These are phyloP conservation scores for Aspergillus funiculosus DNA, from an alignment of 495 filamentous ascomycete genomes.

Conservation along the genomic window DNA sequence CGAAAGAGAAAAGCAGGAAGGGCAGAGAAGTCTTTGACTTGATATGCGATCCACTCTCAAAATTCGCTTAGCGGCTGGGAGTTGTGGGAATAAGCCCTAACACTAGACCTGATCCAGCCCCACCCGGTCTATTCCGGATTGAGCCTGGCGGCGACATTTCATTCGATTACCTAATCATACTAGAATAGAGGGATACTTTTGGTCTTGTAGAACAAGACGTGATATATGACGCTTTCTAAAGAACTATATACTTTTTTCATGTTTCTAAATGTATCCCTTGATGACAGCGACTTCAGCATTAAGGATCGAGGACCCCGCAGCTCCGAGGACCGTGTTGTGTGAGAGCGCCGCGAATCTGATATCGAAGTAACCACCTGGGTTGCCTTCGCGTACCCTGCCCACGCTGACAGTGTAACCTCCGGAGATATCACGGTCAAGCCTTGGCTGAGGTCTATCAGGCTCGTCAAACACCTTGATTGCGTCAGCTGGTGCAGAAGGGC, in stretches of 20 bases:
- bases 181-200: too few species aligned
- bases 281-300: constrained; percentile 91
- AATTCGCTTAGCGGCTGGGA: constrained; percentile 37
- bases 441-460: constrained; percentile 75
- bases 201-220: not conserved
- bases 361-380: constrained; percentile 72
- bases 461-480: constrained; percentile 76
- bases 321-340: constrained; percentile 91
- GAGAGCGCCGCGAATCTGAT: constrained; percentile 76
- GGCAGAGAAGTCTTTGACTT: constrained; percentile 11
- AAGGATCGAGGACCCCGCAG: constrained; percentile 87
- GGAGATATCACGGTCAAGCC: constrained; percentile 69
- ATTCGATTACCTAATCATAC: too few species aligned
- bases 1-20: constrained; percentile 21
- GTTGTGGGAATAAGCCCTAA: constrained; percentile 32
- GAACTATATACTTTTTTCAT: constrained; percentile 22
- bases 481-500: constrained; percentile 66
- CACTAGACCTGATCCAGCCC: constrained; percentile 24
- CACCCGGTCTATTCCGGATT: not conserved
- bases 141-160: not conserved
- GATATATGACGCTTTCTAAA: constrained; percentile 10
- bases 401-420: constrained; percentile 78
- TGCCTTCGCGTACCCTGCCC: constrained; percentile 64
- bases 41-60: constrained; percentile 25
- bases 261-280: constrained; percentile 68